phyloP scores from a whole-genome alignment of 2,329 filamentous ascomycete species.

The Sclerotiophoma versabilis region DNA sequence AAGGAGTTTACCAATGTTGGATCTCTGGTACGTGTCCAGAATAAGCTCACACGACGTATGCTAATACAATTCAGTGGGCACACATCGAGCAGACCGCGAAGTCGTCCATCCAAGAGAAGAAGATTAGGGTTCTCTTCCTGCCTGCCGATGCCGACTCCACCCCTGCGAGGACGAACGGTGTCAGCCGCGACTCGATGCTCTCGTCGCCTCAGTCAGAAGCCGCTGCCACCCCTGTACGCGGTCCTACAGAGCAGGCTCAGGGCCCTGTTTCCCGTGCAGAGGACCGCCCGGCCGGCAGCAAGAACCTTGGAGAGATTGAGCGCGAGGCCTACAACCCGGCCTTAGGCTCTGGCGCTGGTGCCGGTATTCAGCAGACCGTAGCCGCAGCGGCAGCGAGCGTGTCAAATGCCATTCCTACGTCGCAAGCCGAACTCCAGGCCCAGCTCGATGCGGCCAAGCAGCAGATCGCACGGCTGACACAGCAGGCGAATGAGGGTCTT shows the following conservation, averaged over 20 bases:
- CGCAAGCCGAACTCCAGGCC: constrained; percentile 69
- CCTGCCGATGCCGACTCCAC: constrained; percentile 61
- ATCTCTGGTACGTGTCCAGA: constrained; percentile 70
- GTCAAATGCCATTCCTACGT: constrained; percentile 56
- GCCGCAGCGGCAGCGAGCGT: constrained; percentile 58
- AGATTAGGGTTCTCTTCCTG: constrained; percentile 91
- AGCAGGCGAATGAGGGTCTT: constrained; percentile 68
- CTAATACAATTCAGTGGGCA: constrained; percentile 68
- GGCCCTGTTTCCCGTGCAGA: constrained; percentile 50
- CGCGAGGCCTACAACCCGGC: constrained; percentile 52
- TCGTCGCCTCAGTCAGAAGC: constrained; percentile 64
- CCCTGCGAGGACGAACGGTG: constrained; percentile 45
- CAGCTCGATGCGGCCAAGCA: constrained; percentile 79
- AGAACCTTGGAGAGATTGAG: constrained; percentile 51
- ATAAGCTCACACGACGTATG: neutral
- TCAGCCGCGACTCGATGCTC: constrained; percentile 38
- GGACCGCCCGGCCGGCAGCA: constrained; percentile 49
- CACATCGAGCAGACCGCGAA: constrained; percentile 77
- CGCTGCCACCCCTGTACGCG: constrained; percentile 56
- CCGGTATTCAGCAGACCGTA: constrained; percentile 48
- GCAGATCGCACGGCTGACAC: constrained; percentile 71
- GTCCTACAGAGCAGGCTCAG: constrained; percentile 37
- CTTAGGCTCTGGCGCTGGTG: constrained; percentile 24
- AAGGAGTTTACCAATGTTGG: constrained; percentile 83
- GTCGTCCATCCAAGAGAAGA: constrained; percentile 83